Evolutionary conservation across 2,329 filamentous ascomycete species (phyloP).

Genomic region (Xylaria sp.): DNA sequence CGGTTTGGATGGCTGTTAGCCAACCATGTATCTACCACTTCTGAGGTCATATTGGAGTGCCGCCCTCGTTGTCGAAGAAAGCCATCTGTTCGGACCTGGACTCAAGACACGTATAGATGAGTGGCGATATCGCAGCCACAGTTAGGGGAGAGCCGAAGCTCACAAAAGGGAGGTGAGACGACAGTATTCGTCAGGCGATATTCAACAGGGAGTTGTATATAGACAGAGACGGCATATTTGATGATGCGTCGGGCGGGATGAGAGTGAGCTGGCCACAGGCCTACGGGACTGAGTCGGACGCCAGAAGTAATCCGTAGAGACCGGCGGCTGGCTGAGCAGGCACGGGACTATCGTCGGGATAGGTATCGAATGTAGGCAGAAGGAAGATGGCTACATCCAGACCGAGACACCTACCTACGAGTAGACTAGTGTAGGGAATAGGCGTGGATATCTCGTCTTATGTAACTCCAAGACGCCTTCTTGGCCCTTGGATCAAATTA

Average conservation of each 20-base stretch:
- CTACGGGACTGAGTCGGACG: slow-evolving; percentile 1
- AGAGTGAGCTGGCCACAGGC: not conserved
- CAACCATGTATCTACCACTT: slow-evolving; percentile 18
- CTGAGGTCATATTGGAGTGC: slow-evolving; percentile 23
- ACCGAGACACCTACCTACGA: not conserved
- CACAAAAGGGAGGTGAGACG: slow-evolving; percentile 6
- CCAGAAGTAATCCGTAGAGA: not conserved
- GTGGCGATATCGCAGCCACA: not conserved
- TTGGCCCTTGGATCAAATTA: slow-evolving; percentile 6
- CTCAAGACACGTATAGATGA: slow-evolving; percentile 5
- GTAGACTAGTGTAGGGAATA: not conserved
- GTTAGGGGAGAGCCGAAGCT: slow-evolving; percentile 1
- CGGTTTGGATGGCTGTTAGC: slow-evolving; percentile 36
- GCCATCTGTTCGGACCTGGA: slow-evolving; percentile 26
- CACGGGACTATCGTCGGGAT: slow-evolving; percentile 4
- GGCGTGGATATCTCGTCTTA: not conserved
- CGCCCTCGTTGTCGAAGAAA: slow-evolving; percentile 21
- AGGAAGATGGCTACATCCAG: slow-evolving; percentile 9
- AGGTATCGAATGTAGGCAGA: slow-evolving; percentile 5
- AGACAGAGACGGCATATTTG: slow-evolving; percentile 13
- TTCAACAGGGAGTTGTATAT: slow-evolving; percentile 1
- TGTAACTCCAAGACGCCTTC: not conserved
- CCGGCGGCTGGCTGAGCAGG: not conserved
- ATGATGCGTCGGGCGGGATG: slow-evolving; percentile 2
- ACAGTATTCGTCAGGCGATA: slow-evolving; percentile 8